Conservation (phyloP, 257 asterid genomes). For the Gentiana dahurica region DNA sequence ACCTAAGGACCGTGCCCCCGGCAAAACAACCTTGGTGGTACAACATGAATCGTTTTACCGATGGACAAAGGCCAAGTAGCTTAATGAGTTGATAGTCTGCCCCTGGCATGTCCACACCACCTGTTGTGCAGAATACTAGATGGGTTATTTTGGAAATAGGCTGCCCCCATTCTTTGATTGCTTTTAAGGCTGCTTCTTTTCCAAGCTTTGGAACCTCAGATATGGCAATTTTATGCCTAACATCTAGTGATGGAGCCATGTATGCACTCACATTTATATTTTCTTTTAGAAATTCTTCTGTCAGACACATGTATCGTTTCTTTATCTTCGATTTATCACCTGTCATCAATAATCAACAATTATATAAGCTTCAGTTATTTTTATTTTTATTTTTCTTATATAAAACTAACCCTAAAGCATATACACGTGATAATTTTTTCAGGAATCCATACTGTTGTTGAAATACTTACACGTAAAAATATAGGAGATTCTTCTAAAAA, state of each 20-base stretch:
- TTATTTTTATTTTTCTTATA: too few species aligned
- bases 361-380: neutral
- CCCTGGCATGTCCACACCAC: slow-evolving; percentile 89
- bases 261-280: slow-evolving; percentile 24
- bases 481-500: too few species aligned
- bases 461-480: too few species aligned
- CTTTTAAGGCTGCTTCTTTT: slow-evolving; percentile 64
- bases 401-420: too few species aligned
- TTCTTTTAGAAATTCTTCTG: slow-evolving; percentile 29
- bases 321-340: slow-evolving; percentile 56
- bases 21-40: slow-evolving; percentile 77
- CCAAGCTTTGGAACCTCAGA: slow-evolving; percentile 69
- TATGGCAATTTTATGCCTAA: slow-evolving; percentile 51
- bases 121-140: slow-evolving; percentile 66
- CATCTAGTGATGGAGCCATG: slow-evolving; percentile 58
- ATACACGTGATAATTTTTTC: too few species aligned
- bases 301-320: slow-evolving; percentile 49
- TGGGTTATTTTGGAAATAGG: slow-evolving; percentile 71
- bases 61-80: slow-evolving; percentile 61
- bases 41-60: slow-evolving; percentile 66
- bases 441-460: too few species aligned
- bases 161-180: slow-evolving; percentile 74
- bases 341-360: slow-evolving; percentile 6
- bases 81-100: slow-evolving; percentile 68
- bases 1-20: slow-evolving; percentile 60